These are phyloP conservation scores for Leptosphaerulina australis DNA, from an alignment of 2,329 filamentous ascomycete species.

Conservation along the genomic window DNA sequence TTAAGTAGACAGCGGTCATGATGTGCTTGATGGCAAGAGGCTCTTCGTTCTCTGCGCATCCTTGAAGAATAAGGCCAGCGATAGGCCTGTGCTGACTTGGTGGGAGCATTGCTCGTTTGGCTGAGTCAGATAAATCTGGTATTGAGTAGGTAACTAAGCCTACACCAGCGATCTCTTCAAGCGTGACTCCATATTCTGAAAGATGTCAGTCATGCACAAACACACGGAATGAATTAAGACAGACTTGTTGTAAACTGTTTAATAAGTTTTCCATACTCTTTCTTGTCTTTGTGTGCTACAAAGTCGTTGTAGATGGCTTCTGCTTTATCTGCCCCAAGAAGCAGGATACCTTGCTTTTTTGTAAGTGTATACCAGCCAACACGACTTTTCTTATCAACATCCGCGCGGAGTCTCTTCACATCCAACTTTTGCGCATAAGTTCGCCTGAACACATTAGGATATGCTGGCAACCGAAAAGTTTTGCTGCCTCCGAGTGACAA, in stretches of 20 bases:
- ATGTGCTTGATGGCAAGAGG: slow-evolving; percentile 38
- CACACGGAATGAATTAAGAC: neutral
- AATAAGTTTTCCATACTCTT: slow-evolving; percentile 20
- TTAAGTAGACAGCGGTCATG: slow-evolving; percentile 34
- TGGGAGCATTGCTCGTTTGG: slow-evolving; percentile 27
- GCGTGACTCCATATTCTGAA: slow-evolving; percentile 31
- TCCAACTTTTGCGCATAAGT: slow-evolving; percentile 29
- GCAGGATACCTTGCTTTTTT: slow-evolving; percentile 24
- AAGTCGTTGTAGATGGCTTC: slow-evolving; percentile 38
- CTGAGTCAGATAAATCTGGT: slow-evolving; percentile 31
- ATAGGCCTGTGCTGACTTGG: slow-evolving; percentile 33
- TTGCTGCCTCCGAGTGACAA: neutral
- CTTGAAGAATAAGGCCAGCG: slow-evolving; percentile 32
- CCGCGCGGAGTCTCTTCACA: slow-evolving; percentile 23
- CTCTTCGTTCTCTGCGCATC: slow-evolving; percentile 38
- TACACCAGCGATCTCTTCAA: slow-evolving; percentile 35
- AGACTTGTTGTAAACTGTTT: slow-evolving; percentile 9
- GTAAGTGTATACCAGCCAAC: slow-evolving; percentile 28
- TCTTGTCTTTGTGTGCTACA: slow-evolving; percentile 24
- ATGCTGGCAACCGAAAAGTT: neutral
- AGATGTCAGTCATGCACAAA: slow-evolving; percentile 9
- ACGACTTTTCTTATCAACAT: slow-evolving; percentile 32
- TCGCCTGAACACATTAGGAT: slow-evolving; percentile 5
- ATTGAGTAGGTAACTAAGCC: slow-evolving; percentile 35
- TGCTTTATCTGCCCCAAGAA: slow-evolving; percentile 23